Base-by-base conservation (phyloP, 805 yeast genomes). In the Scheffersomyces spartinae region DNA sequence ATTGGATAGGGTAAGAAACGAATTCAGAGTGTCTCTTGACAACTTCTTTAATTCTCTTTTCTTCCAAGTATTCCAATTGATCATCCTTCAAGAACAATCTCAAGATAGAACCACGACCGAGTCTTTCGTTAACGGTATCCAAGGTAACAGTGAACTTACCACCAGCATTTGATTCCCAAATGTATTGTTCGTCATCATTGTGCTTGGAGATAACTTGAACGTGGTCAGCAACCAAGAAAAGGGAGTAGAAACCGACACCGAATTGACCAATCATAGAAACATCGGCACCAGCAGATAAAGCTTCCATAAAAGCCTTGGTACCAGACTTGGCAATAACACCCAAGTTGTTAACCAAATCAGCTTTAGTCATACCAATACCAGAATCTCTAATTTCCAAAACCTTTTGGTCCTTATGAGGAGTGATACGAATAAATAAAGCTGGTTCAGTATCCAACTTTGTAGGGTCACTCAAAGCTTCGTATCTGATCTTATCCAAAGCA, bases 281-380 rank as follows among this genome's bases (percentile, higher is more conserved):
- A 61, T 91, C 99, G 35, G 99, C 98, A 68, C 98, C 98, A 40
- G 96, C 97, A 41, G 94, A 79, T 42, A 93, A 72, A 42, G 98
- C 98, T 69, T 91, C 98, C 98, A 91, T 91, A 64, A 91, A 91
- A 45, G 94, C 84, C 71, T 91, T 91, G 47, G 99, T 91, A 68
- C 99, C 99, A 42, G 99, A 91, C 69, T 91, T 91, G 55, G 99
- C 99, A 56, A 91, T 91, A 42, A 97, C 91, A 79, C 99, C 99
- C 63, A 91, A 81, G 71, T 91, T 91, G 78, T 93, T 91, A 52
- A 91, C 88, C 56, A 91, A 72, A 56, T 91, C 99, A 43, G 95
- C 93, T 71, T 91, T 91, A 67, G 99, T 91, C 95, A 91, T 85
- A 86, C 99, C 99, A 49, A 91, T 84, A 86, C 99, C 99, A 33